Percentiles rank a stretch among this genome's conserved stretches.
phyloP scores from a whole-genome alignment of 2,329 filamentous ascomycete genomes.

The Rosellinia necatrix region DNA sequence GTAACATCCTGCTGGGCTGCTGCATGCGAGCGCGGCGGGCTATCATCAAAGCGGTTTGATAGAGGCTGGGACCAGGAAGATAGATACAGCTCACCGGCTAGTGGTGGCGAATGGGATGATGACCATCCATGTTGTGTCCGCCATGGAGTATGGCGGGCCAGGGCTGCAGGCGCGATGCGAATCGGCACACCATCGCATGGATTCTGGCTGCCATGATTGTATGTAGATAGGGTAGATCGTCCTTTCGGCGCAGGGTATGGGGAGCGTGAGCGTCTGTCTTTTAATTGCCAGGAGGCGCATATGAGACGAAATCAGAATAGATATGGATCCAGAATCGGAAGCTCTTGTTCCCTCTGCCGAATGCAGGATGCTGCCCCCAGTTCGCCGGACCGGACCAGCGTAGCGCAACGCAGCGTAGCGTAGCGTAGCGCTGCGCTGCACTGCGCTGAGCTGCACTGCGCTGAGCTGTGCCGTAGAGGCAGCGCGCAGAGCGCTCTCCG shows the following conservation, averaged over 20 bases:
- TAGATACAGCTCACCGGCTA: conserved; percentile 12
- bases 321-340: conserved; percentile 32
- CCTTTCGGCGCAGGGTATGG: conserved; percentile 20
- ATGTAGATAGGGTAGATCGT: conserved; percentile 31
- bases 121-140: conserved; percentile 9
- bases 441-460: not conserved
- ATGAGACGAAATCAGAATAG: conserved; percentile 20
- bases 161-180: conserved; percentile 17
- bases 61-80: conserved; percentile 13
- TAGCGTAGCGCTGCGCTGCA: not conserved
- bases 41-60: conserved; percentile 24
- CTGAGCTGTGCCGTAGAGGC: not conserved
- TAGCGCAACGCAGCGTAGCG: conserved; percentile 13
- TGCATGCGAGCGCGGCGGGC: conserved; percentile 29
- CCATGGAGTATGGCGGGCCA: conserved; percentile 12
- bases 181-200: conserved; percentile 19
- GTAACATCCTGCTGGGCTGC: conserved; percentile 32
- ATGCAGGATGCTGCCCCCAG: conserved; percentile 33
- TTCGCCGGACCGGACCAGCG: conserved; percentile 23
- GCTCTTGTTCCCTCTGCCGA: conserved; percentile 33
- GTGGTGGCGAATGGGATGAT: conserved; percentile 20
- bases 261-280: conserved; percentile 15
- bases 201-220: conserved; percentile 17
- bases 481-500: not conserved
- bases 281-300: conserved; percentile 19